Percentiles rank a stretch among this genome's conserved stretches.
Evolutionary conservation across 257 asterid genomes (phyloP).

Genomic region (Nicotiana undulata): DNA sequence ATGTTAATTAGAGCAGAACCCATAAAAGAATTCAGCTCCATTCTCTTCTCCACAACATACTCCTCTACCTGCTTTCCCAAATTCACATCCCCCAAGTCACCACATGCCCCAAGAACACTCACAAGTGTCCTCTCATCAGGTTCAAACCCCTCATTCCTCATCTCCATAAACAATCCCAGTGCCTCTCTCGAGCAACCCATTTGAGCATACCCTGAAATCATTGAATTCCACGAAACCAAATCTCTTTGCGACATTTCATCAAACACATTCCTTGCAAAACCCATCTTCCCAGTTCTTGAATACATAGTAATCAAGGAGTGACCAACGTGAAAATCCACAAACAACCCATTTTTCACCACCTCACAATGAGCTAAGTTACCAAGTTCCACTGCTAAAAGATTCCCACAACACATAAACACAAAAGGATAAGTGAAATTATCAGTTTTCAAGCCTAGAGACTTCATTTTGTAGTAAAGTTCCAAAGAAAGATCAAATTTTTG

Average conservation of each 20-base stretch:
- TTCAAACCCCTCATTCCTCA: conserved; percentile 54
- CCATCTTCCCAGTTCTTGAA: conserved; percentile 44
- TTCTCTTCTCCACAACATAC: conserved; percentile 29
- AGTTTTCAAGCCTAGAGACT: conserved; percentile 39
- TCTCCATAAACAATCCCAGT: conserved; percentile 51
- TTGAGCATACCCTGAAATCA: conserved; percentile 71
- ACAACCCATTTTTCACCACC: conserved; percentile 59
- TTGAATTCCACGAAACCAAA: conserved; percentile 80
- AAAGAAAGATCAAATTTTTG: conserved; percentile 45
- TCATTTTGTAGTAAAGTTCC: conserved; percentile 50
- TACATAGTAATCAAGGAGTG: conserved; percentile 82
- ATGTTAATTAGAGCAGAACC: conserved; percentile 78
- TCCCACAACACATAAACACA: conserved; percentile 68
- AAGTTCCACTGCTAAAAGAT: conserved; percentile 26
- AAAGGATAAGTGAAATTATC: conserved; percentile 85
- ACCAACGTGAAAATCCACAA: conserved; percentile 54
- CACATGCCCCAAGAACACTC: conserved; percentile 78
- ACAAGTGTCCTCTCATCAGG: conserved; percentile 83
- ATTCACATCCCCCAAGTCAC: conserved; percentile 58
- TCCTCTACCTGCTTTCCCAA: conserved; percentile 57
- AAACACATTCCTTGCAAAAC: conserved; percentile 49
- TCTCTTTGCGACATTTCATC: conserved; percentile 71
- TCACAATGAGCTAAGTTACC: conserved; percentile 55
- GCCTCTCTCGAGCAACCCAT: conserved; percentile 58
- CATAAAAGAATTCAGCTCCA: conserved; percentile 51